These are phyloP conservation scores for Paragyromitra xinjiangensis DNA, from an alignment of 495 filamentous ascomycete species.

Conservation along the genomic window DNA sequence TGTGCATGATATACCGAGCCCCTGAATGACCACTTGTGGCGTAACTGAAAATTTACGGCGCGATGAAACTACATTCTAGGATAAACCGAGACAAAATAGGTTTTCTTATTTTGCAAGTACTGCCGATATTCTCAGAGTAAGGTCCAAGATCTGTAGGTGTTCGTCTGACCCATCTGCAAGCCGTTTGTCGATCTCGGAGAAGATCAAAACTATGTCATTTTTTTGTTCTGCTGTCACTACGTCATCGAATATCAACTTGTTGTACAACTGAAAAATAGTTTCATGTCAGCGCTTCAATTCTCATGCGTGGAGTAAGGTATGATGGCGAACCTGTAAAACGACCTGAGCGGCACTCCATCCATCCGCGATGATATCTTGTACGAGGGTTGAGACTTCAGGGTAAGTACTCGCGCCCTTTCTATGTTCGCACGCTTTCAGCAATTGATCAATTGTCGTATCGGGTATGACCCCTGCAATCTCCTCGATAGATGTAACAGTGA, in stretches of 20 bases:
- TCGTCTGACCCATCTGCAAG: slow-evolving; percentile 98
- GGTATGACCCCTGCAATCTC: slow-evolving; percentile 98
- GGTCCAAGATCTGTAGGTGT: slow-evolving; percentile 86
- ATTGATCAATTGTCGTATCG: slow-evolving; percentile 70
- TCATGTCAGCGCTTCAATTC: slow-evolving; percentile 2
- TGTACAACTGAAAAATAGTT: slow-evolving; percentile 72
- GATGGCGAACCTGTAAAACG: slow-evolving; percentile 71
- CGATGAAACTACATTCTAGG: not conserved
- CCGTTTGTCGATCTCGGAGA: slow-evolving; percentile 92
- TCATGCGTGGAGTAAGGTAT: not conserved
- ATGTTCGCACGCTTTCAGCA: slow-evolving; percentile 82
- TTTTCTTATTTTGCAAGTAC: slow-evolving; percentile 65
- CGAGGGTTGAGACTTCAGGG: slow-evolving; percentile 74
- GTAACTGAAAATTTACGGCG: not conserved
- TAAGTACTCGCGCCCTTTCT: slow-evolving; percentile 71
- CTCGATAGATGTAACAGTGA: slow-evolving; percentile 82
- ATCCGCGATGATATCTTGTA: slow-evolving; percentile 92
- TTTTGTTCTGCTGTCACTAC: slow-evolving; percentile 82
- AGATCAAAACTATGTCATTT: slow-evolving; percentile 85
- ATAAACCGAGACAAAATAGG: not conserved
- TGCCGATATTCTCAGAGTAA: slow-evolving; percentile 79
- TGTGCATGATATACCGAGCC: not conserved
- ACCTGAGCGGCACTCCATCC: slow-evolving; percentile 97
- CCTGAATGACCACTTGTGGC: not conserved
- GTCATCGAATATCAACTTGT: slow-evolving; percentile 83